Evolutionary conservation across 2,329 filamentous ascomycete species (phyloP).

Genomic region (Aspergillus phoenicis): DNA sequence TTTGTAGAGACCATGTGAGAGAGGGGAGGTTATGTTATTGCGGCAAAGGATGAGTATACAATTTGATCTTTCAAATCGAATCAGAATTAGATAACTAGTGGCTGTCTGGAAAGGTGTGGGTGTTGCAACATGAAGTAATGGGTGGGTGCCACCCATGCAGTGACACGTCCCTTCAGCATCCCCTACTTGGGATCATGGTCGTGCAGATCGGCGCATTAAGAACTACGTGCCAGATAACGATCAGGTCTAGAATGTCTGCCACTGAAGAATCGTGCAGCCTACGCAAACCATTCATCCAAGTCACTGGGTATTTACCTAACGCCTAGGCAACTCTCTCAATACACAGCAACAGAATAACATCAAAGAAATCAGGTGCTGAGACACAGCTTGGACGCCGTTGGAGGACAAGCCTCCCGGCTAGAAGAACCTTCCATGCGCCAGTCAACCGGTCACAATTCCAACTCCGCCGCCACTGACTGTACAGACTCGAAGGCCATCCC

Average conservation of each 20-base stretch:
- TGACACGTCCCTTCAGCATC: background rate
- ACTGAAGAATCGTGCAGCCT: background rate
- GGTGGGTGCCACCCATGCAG: background rate
- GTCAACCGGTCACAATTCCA: constrained; percentile 16
- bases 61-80: no score
- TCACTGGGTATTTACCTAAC: constrained; percentile 42
- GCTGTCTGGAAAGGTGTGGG: no score
- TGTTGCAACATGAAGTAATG: no score
- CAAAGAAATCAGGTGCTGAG: constrained; percentile 33
- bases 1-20: no score
- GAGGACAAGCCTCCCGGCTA: constrained; percentile 14
- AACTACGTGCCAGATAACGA: background rate
- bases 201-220: background rate
- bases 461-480: constrained; percentile 7
- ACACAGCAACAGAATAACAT: constrained; percentile 27
- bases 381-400: constrained; percentile 41
- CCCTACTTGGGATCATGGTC: background rate
- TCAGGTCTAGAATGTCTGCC: no score
- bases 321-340: constrained; percentile 29
- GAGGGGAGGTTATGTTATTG: background rate
- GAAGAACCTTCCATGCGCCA: constrained; percentile 18
- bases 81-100: no score
- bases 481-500: background rate
- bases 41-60: background rate
- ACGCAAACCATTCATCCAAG: constrained; percentile 15